Evolutionary conservation across 768 basidiomycete genomes (phyloP), one percentile per base, ranked within the genome.

Genomic region (Boletus tylopilopsis): DNA sequence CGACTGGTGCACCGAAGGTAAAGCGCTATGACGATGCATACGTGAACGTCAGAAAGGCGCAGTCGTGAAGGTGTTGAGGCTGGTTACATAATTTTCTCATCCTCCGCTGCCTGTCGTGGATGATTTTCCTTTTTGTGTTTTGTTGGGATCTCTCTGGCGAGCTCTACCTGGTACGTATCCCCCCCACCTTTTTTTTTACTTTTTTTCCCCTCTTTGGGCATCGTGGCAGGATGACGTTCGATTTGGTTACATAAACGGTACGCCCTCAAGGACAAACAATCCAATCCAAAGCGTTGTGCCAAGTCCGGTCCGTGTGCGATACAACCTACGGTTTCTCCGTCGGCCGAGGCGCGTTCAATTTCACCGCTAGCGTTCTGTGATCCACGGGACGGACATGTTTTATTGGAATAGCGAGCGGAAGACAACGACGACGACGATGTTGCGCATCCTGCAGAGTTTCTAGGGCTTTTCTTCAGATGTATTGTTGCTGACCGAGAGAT

Each of bases 1-100:
- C 90, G 15, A 87, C 88, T 0, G 95, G 95, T 4, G 75, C 82
- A n/a, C 95, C 95, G 61, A 97, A 99, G 0, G 95, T 94, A 3
- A 81, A n/a, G n/a, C n/a, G n/a, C n/a, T n/a, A 24, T 18, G 4
- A 18, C 11, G 23, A 9, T 34, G n/a, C 27, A 23, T 24, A 10
- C 23, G 36, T 41, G 11, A 35, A 50, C 24, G 34, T 45, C 24
- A 43, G 32, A 36, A 22, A 32, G 18, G 15, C 16, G 2, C 9
- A 19, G 41, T 39, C 19, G 46, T 40, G 33, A 24, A n/a, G n/a
- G n/a, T n/a, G n/a, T n/a, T 27, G 27, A 29, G 10, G 27, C 27
- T 27, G 32, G 4, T 53, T 59, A 59, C 22, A 8, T 59, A 59
- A 59, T 39, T 29, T n/a, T 49, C 58, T 27, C n/a, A 3, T 33